Evolutionary conservation across 2,329 filamentous ascomycete species (phyloP), one percentile per base, ranked within the genome.

Genomic region (Colletotrichum aenigma): DNA sequence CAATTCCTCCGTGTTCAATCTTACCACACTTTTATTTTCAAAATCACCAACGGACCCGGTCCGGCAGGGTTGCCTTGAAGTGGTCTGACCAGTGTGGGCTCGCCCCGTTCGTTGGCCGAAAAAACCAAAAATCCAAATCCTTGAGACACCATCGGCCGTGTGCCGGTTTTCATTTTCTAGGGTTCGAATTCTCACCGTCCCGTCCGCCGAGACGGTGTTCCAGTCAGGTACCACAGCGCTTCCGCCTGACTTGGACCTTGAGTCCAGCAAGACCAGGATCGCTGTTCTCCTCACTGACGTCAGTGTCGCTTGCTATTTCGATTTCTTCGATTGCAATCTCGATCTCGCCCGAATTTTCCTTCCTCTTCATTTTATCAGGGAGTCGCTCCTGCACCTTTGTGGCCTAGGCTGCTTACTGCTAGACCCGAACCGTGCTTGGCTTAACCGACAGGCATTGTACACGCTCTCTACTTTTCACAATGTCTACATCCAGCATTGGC

Each of bases 201-300:
- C 69, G 73, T 62, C 48, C 62, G 36, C 66, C 56, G 32, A 67
- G 73, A 75, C 73, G 73, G 73, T 75, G 64, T 67, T 75, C 55
- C 73, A 68, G 26, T 75, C 24, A 64, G 73, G 69, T 58, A 73
- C 73, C 62, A 73, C 69, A 67, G 36, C 73, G 66, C 36, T 62
- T 68, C 69, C 69, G 69, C 38, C 64, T 66, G 56, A 64, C 73
- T 67, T 75, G 73, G 73, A 67, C 56, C 73, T 68, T 73, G 64
- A 64, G 70, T 58, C 73, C 62, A 73, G 69, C 62, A 56, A 43
- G 34, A 72, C 73, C 69, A 64, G 73, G 73, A 75, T 75, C 69
- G 69, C 64, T 75, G 38, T 72, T 73, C 69, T 75, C 73, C 73
- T 73, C 73, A 72, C 73, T 75, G 73, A 75, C 73, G 73, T 75